A percentile compares a stretch with the other conserved stretches of the same genome.
phyloP scores from a whole-genome alignment of 1,284 basidiomycete genomes.

The Schizopora paradoxa region DNA sequence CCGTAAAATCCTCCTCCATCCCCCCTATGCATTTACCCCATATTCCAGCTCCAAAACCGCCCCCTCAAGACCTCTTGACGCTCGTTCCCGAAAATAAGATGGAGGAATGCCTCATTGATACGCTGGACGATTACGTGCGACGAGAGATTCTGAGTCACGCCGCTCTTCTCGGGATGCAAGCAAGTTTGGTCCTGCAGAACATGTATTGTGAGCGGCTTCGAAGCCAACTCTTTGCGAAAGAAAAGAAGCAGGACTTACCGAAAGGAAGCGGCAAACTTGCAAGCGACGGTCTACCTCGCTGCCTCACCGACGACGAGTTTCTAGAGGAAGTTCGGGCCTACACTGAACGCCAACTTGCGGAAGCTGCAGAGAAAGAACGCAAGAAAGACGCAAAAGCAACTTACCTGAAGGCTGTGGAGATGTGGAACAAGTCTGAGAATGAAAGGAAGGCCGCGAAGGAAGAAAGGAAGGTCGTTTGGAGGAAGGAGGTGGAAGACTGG shows the following conservation, averaged over 20 bases:
- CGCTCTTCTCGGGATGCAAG: not conserved
- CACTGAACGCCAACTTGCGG: not conserved
- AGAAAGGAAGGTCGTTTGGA: not conserved
- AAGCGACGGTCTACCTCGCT: constrained; percentile 2
- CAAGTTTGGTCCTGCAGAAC: constrained; percentile 5
- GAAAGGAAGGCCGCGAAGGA: not conserved
- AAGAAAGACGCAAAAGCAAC: too few relatives aligned
- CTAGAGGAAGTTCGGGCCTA: not conserved
- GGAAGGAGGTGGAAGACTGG: too few relatives aligned
- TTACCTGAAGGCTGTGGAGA: too few relatives aligned
- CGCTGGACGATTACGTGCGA: not conserved
- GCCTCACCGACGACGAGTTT: constrained; percentile 5
- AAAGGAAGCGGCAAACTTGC: constrained; percentile 6
- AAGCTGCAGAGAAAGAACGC: not conserved
- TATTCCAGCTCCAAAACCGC: not conserved
- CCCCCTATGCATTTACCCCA: constrained; percentile 1
- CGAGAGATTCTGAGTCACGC: not conserved
- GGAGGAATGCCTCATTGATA: not conserved
- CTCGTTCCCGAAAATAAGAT: not conserved
- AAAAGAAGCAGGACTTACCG: not conserved
- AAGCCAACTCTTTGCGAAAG: not conserved
- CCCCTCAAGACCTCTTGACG: not conserved
- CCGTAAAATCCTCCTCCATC: not conserved
- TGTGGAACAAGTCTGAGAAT: too few relatives aligned
- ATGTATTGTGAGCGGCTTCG: constrained; percentile 5